A percentile compares a stretch with the other conserved stretches of the same genome.
phyloP scores from a whole-genome alignment of 306 rosid genomes.

The Cucumis cinereus region DNA sequence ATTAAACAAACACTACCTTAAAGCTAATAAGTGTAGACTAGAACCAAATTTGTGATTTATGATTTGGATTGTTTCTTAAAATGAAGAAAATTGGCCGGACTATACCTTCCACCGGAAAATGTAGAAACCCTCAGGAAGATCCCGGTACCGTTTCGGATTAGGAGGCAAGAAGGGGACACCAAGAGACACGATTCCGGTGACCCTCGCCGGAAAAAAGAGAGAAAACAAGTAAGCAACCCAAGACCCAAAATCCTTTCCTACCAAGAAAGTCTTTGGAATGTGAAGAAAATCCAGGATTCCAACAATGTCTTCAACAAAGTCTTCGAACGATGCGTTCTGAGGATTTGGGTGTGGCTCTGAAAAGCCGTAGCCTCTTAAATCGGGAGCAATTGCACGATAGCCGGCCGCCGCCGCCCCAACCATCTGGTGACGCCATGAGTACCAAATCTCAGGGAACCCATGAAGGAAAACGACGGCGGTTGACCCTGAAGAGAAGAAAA shows the following conservation, averaged over 20 bases:
- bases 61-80: too few relatives aligned
- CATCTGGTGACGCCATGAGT: constrained; percentile 90
- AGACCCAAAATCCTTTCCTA: constrained; percentile 69
- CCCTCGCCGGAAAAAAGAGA: constrained; percentile 53
- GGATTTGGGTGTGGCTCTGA: constrained; percentile 49
- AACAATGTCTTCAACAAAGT: constrained; percentile 34
- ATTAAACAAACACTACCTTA: too few relatives aligned
- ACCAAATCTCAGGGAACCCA: constrained; percentile 86
- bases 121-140: constrained; percentile 66
- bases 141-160: constrained; percentile 6
- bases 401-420: constrained; percentile 42
- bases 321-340: constrained; percentile 22
- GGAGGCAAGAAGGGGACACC: constrained; percentile 50
- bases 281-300: constrained; percentile 36
- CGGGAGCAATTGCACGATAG: constrained; percentile 53
- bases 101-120: constrained; percentile 57
- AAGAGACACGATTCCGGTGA: constrained; percentile 45
- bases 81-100: background rate
- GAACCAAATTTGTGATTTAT: too few relatives aligned
- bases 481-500: constrained; percentile 21
- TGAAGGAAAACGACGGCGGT: constrained; percentile 55
- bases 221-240: constrained; percentile 35
- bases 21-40: too few relatives aligned
- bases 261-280: constrained; percentile 45
- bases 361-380: constrained; percentile 60